Base-by-base conservation (phyloP, 495 filamentous ascomycete species). In the Penicillium manginii region DNA sequence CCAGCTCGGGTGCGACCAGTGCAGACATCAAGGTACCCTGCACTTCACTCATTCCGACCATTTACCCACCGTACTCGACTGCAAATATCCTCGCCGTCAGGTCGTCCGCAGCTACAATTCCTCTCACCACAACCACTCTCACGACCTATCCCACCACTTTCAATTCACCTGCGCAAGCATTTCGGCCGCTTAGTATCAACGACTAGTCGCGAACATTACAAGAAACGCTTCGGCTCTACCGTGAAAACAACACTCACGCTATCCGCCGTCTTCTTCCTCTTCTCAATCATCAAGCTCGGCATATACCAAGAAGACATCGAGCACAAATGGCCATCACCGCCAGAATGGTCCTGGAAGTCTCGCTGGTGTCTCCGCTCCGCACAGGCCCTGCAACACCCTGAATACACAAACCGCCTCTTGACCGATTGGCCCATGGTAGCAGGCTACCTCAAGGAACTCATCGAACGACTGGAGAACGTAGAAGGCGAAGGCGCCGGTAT, bases 101-200 rank as follows among this genome's bases (percentile, higher is more conserved):
- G 77, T 21, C 86, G 92, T n/a, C 91, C 92, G 26, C 88, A 93
- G 67, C 75, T 94, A 23, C 89, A 90, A 18, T 96, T 91, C 70
- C 87, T 92, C 66, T 82, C 83, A 52, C 83, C 81, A 33, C 67
- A 75, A n/a, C 63, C 78, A 32, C 71, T 68, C 32, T 68, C 54
- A 31, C 73, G 68, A 18, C 65, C 66, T 52, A 62, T 75, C 14
- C 73, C 73, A 40, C 69, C 70, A 15, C 62, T 73, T 15, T 74
- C 73, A 37, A 80, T 74, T 68, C 66, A 80, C 55, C 64, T 75
- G 14, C 77, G 76, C 61, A 79, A 80, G 40, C 84, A 86, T 22
- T 81, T 86, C 37, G 81, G 85, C 6, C 88, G 91, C 21, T 78
- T 90, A 45, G 73, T 93, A 31, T 91, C 89, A n/a, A 93, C 91